phyloP scores from a whole-genome alignment of 2,329 filamentous ascomycete species.

The Penicillium rolfsii region DNA sequence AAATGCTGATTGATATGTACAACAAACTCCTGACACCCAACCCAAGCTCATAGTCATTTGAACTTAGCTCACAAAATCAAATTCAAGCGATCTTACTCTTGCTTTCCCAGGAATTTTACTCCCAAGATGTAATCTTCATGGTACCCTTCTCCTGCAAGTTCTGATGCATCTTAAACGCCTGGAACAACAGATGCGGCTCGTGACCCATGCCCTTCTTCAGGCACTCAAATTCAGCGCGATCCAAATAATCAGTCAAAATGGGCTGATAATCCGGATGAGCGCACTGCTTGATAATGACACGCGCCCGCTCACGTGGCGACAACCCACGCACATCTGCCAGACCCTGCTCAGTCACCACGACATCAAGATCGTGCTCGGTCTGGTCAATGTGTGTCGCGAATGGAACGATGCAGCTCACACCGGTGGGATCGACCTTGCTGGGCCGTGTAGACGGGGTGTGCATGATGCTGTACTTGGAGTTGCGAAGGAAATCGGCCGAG shows the following conservation, averaged over 20 bases:
- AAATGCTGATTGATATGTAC: slow-evolving; percentile 1
- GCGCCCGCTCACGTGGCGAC: slow-evolving; percentile 75
- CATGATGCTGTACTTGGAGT: slow-evolving; percentile 86
- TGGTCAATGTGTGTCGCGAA: slow-evolving; percentile 93
- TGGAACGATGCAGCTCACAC: slow-evolving; percentile 85
- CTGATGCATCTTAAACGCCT: slow-evolving; percentile 87
- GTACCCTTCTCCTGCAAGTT: slow-evolving; percentile 79
- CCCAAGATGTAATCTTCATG: slow-evolving; percentile 80
- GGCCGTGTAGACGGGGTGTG: slow-evolving; percentile 83
- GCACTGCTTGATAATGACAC: slow-evolving; percentile 85
- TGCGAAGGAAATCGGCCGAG: slow-evolving; percentile 78
- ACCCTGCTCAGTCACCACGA: slow-evolving; percentile 79
- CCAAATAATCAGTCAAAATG: slow-evolving; percentile 80
- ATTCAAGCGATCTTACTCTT: neutral
- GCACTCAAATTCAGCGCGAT: slow-evolving; percentile 84
- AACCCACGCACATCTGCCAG: slow-evolving; percentile 84
- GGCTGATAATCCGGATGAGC: slow-evolving; percentile 82
- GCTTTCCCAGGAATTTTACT: slow-evolving; percentile 29
- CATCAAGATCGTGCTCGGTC: slow-evolving; percentile 88
- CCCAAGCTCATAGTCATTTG: neutral
- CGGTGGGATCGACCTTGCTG: slow-evolving; percentile 78
- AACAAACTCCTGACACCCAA: slow-evolving; percentile 2
- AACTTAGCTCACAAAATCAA: neutral
- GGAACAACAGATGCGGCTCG: slow-evolving; percentile 84
- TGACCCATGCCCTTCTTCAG: slow-evolving; percentile 85